These are phyloP conservation scores for Litchi chinensis DNA, from an alignment of 345 rosid species.

Conservation along the genomic window DNA sequence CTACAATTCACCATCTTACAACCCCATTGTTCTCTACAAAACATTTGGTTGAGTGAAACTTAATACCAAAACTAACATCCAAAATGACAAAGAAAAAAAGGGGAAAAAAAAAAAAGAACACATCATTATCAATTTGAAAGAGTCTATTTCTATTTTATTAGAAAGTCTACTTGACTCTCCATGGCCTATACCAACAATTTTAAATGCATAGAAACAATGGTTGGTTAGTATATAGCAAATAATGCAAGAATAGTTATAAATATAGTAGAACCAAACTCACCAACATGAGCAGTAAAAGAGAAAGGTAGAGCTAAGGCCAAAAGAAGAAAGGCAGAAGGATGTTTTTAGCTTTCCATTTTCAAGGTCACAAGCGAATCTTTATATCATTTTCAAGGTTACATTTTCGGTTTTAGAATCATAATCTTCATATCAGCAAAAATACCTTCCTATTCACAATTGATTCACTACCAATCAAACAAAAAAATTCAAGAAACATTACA, in stretches of 20 bases:
- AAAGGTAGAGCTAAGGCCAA: constrained; percentile 10
- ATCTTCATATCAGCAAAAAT: neutral
- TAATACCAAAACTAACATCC: neutral
- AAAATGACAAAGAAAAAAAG: neutral
- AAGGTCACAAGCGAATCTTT: too few relatives aligned
- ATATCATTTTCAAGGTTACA: too few relatives aligned
- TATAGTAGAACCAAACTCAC: neutral
- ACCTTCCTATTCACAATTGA: neutral
- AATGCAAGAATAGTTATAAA: neutral
- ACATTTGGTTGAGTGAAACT: neutral
- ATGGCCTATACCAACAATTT: neutral
- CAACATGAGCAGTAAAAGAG: neutral
- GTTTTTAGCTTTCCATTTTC: constrained; percentile 11
- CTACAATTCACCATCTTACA: constrained; percentile 29
- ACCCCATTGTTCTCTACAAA: neutral
- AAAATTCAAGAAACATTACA: neutral
- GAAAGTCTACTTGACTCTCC: neutral
- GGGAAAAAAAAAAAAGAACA: neutral
- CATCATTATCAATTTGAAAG: neutral
- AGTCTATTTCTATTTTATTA: neutral
- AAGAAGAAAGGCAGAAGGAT: neutral
- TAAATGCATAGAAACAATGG: neutral
- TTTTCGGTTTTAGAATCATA: neutral
- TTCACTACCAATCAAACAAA: neutral
- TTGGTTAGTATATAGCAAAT: too few relatives aligned